These are phyloP conservation scores for Opeltia flavorubescens DNA, from an alignment of 495 filamentous ascomycete genomes.

Conservation along the genomic window DNA sequence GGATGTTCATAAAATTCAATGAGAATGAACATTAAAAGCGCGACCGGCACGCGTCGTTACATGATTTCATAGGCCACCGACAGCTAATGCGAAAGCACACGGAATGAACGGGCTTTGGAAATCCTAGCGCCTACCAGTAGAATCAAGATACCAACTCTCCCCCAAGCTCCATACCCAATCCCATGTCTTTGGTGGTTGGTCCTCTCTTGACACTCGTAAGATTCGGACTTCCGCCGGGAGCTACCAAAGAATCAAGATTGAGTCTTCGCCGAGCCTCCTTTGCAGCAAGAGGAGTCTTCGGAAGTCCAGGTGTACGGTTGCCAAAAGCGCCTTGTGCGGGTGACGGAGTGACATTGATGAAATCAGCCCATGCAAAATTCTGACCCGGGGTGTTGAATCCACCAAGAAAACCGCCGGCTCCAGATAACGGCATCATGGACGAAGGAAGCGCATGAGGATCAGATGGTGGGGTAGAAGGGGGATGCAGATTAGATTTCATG, in stretches of 20 bases:
- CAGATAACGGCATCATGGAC: conserved; percentile 82
- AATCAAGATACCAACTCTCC: conserved; percentile 36
- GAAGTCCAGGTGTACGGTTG: conserved; percentile 36
- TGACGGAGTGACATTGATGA: conserved; percentile 85
- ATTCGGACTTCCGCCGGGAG: conserved; percentile 26
- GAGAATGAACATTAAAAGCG: no score
- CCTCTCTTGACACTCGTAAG: conserved; percentile 6
- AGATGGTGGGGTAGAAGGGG: conserved; percentile 79
- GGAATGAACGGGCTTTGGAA: neutral
- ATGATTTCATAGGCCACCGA: no score
- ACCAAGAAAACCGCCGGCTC: conserved; percentile 41
- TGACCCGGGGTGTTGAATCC: conserved; percentile 45
- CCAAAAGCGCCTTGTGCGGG: conserved; percentile 79
- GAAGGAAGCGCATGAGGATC: conserved; percentile 63
- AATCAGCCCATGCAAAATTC: conserved; percentile 90
- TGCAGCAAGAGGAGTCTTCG: conserved; percentile 45
- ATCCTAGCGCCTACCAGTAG: no score
- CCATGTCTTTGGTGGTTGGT: conserved; percentile 13
- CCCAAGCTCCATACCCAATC: conserved; percentile 42
- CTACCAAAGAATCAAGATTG: conserved; percentile 52
- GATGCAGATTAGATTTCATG: conserved; percentile 33
- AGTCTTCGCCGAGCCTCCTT: conserved; percentile 45
- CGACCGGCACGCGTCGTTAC: no score
- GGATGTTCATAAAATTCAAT: no score
- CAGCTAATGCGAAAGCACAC: neutral